A percentile compares a stretch with the other conserved stretches of the same genome.
Evolutionary conservation across 106 monocot species (phyloP).

Genomic region (Dendrobium officinale): DNA sequence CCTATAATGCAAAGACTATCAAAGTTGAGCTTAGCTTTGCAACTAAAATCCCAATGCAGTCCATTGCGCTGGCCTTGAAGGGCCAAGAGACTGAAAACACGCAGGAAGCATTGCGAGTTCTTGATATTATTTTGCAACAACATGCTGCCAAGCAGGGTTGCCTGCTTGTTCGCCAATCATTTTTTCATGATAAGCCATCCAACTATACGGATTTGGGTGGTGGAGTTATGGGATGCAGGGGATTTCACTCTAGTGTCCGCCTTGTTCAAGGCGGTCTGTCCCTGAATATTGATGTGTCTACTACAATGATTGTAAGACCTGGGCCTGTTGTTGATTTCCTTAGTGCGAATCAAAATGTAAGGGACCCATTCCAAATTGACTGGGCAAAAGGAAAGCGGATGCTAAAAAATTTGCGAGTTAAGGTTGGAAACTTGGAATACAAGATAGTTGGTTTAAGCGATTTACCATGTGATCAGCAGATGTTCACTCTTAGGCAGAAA

Average conservation of each 20-base stretch:
- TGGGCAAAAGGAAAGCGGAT: slow-evolving; percentile 82
- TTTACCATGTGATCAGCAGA: slow-evolving; percentile 52
- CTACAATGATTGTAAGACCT: slow-evolving; percentile 89
- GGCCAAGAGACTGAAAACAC: slow-evolving; percentile 73
- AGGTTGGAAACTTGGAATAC: slow-evolving; percentile 45
- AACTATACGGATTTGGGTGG: slow-evolving; percentile 76
- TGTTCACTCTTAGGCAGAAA: slow-evolving; percentile 55
- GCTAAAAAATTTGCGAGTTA: slow-evolving; percentile 79
- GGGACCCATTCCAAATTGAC: slow-evolving; percentile 51
- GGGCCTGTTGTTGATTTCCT: slow-evolving; percentile 88
- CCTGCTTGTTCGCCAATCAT: slow-evolving; percentile 80
- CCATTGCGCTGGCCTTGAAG: slow-evolving; percentile 54
- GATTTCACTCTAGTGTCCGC: slow-evolving; percentile 89
- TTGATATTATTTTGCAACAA: slow-evolving; percentile 80
- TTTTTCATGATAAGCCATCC: slow-evolving; percentile 59
- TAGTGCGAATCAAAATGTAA: slow-evolving; percentile 63
- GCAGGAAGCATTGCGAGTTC: slow-evolving; percentile 81
- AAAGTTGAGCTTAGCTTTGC: too few species aligned
- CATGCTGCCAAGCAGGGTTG: slow-evolving; percentile 87
- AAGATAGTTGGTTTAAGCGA: slow-evolving; percentile 92
- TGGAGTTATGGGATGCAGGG: slow-evolving; percentile 75
- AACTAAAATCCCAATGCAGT: slow-evolving; percentile 47
- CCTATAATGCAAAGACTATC: too few species aligned
- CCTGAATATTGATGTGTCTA: slow-evolving; percentile 89
- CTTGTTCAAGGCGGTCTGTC: too few species aligned